A percentile compares a stretch with the other conserved stretches of the same genome.
phyloP scores from a whole-genome alignment of 225 moss, liverwort and hornwort species.

The Thuidium tamariscinum region DNA sequence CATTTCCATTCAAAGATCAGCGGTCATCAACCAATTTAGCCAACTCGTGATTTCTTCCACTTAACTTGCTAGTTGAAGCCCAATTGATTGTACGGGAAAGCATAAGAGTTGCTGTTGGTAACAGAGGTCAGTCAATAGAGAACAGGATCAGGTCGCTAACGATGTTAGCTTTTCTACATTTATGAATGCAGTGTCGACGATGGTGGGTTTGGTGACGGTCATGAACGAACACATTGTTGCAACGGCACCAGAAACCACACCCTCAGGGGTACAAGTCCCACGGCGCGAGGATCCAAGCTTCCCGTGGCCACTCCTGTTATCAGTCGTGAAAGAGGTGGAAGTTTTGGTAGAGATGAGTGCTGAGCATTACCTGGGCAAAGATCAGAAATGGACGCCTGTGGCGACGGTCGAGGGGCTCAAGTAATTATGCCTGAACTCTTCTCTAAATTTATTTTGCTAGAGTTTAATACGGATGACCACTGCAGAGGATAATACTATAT shows the following conservation, averaged over 20 bases:
- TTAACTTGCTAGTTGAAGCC: background rate
- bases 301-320: slow-evolving; percentile 77
- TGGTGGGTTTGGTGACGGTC: slow-evolving; percentile 73
- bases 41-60: background rate
- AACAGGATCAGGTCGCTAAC: background rate
- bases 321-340: slow-evolving; percentile 90
- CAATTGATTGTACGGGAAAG: background rate
- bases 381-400: slow-evolving; percentile 85
- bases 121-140: no score
- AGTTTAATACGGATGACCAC: background rate
- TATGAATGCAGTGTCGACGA: slow-evolving; percentile 50
- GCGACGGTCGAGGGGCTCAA: slow-evolving; percentile 87
- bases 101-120: background rate
- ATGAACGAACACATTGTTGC: slow-evolving; percentile 94
- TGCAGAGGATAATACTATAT: background rate
- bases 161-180: background rate
- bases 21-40: background rate
- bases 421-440: slow-evolving; percentile 16
- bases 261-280: background rate
- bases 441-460: background rate
- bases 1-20: background rate
- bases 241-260: slow-evolving; percentile 38
- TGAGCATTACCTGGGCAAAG: slow-evolving; percentile 77
- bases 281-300: slow-evolving; percentile 33
- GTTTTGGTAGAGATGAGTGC: slow-evolving; percentile 87